Conservation (phyloP, 2,329 filamentous ascomycete species). For the Curvularia sp. region DNA sequence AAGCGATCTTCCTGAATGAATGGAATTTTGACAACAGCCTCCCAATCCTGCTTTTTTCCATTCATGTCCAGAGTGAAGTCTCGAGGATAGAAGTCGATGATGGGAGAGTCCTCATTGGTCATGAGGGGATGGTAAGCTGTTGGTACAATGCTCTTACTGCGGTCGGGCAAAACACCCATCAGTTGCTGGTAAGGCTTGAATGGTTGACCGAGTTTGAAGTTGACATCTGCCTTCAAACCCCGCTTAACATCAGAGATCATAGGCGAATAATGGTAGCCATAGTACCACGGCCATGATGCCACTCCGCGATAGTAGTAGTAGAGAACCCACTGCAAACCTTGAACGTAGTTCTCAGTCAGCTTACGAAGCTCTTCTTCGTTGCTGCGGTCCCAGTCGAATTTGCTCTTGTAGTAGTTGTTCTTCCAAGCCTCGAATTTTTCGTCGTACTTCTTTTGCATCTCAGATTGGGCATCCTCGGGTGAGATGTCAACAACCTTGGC, state of each 20-base stretch:
- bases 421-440: slow-evolving; percentile 93
- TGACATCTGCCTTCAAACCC: slow-evolving; percentile 83
- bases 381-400: slow-evolving; percentile 87
- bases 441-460: slow-evolving; percentile 85
- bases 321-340: slow-evolving; percentile 96
- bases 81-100: slow-evolving; percentile 96
- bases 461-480: slow-evolving; percentile 77
- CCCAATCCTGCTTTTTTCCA: slow-evolving; percentile 99
- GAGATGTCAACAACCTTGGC: slow-evolving; percentile 83
- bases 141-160: slow-evolving; percentile 96
- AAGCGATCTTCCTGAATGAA: slow-evolving; percentile 95
- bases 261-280: slow-evolving; percentile 93
- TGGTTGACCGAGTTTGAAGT: slow-evolving; percentile 92
- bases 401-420: slow-evolving; percentile 87
- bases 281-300: slow-evolving; percentile 98
- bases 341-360: slow-evolving; percentile 94
- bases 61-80: slow-evolving; percentile 99
- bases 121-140: slow-evolving; percentile 87
- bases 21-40: slow-evolving; percentile 97
- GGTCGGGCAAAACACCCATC: slow-evolving; percentile 96
- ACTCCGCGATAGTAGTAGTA: slow-evolving; percentile 98
- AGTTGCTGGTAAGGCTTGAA: slow-evolving; percentile 96
- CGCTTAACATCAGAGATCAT: slow-evolving; percentile 96
- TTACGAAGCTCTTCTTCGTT: slow-evolving; percentile 81
- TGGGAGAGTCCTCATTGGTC: slow-evolving; percentile 88